Evolutionary conservation across 2,329 filamentous ascomycete genomes (phyloP).

Genomic region (Botryotinia convoluta): DNA sequence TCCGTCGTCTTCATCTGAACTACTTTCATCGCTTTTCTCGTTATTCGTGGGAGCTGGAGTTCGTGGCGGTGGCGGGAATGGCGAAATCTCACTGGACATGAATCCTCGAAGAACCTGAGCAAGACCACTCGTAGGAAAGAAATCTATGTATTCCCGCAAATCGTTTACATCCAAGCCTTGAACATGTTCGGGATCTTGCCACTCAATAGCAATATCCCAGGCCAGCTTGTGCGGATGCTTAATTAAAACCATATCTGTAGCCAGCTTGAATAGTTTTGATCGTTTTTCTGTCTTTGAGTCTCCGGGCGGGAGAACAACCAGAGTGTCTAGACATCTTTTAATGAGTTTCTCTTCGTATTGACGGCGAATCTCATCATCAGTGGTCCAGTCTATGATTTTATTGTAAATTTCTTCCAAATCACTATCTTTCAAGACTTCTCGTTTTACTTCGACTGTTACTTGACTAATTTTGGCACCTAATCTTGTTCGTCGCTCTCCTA

Average conservation of each 20-base stretch:
- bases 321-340: slow-evolving; percentile 73
- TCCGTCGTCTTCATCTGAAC: slow-evolving; percentile 55
- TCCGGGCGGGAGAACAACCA: slow-evolving; percentile 65
- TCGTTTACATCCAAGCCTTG: slow-evolving; percentile 74
- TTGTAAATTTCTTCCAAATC: slow-evolving; percentile 77
- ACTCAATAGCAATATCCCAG: slow-evolving; percentile 89
- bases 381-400: slow-evolving; percentile 84
- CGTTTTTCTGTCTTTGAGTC: slow-evolving; percentile 67
- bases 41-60: slow-evolving; percentile 39
- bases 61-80: slow-evolving; percentile 66
- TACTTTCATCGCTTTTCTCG: slow-evolving; percentile 49
- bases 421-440: slow-evolving; percentile 75
- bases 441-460: slow-evolving; percentile 82
- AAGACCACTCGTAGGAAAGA: slow-evolving; percentile 83
- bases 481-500: slow-evolving; percentile 82
- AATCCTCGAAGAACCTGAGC: slow-evolving; percentile 80
- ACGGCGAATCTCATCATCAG: slow-evolving; percentile 79
- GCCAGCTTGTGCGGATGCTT: slow-evolving; percentile 86
- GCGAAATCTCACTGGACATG: slow-evolving; percentile 78
- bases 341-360: slow-evolving; percentile 89
- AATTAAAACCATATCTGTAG: slow-evolving; percentile 93
- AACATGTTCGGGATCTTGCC: slow-evolving; percentile 75
- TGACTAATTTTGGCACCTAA: slow-evolving; percentile 80
- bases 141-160: slow-evolving; percentile 74
- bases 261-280: slow-evolving; percentile 69